Evolutionary conservation across 2,329 filamentous ascomycete genomes (phyloP).

Genomic region (Trichoderma sp.): DNA sequence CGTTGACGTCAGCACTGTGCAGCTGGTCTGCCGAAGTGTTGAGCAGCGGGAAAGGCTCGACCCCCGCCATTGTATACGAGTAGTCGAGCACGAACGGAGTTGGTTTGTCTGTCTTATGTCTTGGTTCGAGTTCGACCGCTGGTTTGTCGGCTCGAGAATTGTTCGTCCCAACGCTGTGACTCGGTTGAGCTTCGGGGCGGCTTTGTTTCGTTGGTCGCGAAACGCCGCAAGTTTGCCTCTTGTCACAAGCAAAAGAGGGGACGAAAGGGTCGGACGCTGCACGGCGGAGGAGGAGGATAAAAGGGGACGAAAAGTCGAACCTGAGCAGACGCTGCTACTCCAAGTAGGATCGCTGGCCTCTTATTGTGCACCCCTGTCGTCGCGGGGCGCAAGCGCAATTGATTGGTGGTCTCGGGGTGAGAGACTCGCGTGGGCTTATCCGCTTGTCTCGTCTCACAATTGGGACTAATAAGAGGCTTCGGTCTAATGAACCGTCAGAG

Average conservation of each 20-base stretch:
- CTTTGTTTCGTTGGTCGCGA: neutral
- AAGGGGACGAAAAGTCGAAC: neutral
- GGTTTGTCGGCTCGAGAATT: neutral
- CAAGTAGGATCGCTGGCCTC: constrained; percentile 15
- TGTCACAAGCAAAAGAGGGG: neutral
- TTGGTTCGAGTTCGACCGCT: neutral
- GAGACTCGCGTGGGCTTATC: constrained; percentile 15
- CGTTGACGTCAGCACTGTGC: constrained; percentile 39
- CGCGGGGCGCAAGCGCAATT: constrained; percentile 15
- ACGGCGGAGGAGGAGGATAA: neutral
- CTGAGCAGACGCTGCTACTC: neutral
- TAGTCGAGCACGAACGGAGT: neutral
- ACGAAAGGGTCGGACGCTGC: neutral
- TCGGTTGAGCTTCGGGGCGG: neutral
- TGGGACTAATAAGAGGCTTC: neutral
- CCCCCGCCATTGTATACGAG: constrained; percentile 39
- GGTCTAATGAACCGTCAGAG: neutral
- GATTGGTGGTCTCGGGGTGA: constrained; percentile 10
- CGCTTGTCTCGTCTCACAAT: constrained; percentile 11
- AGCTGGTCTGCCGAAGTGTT: constrained; percentile 50
- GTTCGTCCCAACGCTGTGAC: neutral
- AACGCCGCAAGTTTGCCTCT: neutral
- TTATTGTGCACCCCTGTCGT: neutral
- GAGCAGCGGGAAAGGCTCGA: constrained; percentile 56
- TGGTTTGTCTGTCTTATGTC: neutral